A percentile compares a stretch with the other conserved stretches of the same genome.
Evolutionary conservation across 225 moss, liverwort and hornwort species (phyloP).

Genomic region (Climacium dendroides): DNA sequence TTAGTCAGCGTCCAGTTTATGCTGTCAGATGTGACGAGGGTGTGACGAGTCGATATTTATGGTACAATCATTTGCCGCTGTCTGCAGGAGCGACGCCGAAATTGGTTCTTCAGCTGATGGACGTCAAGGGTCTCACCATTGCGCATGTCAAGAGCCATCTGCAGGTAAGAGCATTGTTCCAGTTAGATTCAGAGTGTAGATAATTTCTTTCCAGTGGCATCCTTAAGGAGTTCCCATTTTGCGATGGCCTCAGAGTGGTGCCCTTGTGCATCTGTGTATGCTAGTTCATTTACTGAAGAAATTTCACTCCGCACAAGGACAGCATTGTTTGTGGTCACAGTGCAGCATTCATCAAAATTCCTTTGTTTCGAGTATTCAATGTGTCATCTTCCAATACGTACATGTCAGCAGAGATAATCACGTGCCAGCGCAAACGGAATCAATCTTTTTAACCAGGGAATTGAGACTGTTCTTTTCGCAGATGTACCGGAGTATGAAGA

Average conservation of each 20-base stretch:
- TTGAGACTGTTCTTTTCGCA: conserved; percentile 8
- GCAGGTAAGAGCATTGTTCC: conserved; percentile 28
- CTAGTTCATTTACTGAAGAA: not conserved
- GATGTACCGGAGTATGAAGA: conserved; percentile 92
- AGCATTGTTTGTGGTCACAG: not conserved
- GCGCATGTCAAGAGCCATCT: conserved; percentile 79
- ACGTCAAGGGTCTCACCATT: conserved; percentile 73
- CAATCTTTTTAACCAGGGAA: not conserved
- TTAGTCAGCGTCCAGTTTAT: not conserved
- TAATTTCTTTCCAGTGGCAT: not conserved
- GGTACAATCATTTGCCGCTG: not conserved
- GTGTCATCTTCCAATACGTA: not conserved
- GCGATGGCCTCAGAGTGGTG: not conserved
- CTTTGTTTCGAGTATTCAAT: not conserved
- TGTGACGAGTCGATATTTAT: conserved; percentile 7
- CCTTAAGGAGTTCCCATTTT: not conserved
- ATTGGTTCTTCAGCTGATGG: conserved; percentile 69
- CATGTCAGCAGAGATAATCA: not conserved
- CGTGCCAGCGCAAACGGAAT: not conserved
- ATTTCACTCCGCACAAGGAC: not conserved
- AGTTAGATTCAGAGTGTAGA: not conserved
- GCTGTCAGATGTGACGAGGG: conserved; percentile 12
- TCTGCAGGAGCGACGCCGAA: conserved; percentile 70
- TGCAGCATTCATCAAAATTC: not conserved
- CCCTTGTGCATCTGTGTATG: not conserved